Conservation (phyloP, 202 grass and related monocot genomes). For the Carex arenaria region DNA sequence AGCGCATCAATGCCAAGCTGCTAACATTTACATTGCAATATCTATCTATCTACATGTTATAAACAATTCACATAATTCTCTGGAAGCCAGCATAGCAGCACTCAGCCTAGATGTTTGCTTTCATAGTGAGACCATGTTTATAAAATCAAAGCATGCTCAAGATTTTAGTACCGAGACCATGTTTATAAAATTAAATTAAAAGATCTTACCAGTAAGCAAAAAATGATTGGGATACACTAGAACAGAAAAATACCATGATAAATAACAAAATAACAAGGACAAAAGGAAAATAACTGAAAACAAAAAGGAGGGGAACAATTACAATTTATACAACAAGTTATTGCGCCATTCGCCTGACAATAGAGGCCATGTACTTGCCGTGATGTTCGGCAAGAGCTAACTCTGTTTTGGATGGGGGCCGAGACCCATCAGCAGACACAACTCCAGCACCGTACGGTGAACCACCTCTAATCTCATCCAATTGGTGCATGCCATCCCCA, state of each 20-base stretch:
- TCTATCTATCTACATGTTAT: not conserved
- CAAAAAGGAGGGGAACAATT: not conserved
- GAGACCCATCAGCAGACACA: conserved; percentile 51
- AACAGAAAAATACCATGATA: not conserved
- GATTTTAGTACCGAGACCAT: not conserved
- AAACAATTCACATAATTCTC: not conserved
- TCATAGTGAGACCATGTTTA: too few species aligned
- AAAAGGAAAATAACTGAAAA: not conserved
- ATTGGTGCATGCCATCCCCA: conserved; percentile 50
- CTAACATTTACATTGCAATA: not conserved
- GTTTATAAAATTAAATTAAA: not conserved
- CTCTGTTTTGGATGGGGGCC: conserved; percentile 42
- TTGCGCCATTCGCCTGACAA: conserved; percentile 46
- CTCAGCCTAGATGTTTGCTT: not conserved
- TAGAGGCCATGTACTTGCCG: conserved; percentile 75
- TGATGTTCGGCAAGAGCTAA: conserved; percentile 65
- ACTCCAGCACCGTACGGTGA: conserved; percentile 72
- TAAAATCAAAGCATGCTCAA: not conserved
- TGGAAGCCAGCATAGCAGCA: not conserved
- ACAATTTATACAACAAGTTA: not conserved
- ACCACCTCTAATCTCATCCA: conserved; percentile 66
- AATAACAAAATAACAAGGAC: not conserved
- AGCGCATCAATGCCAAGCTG: not conserved
- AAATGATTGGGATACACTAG: not conserved
- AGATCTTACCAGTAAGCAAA: not conserved